Evolutionary conservation across 306 rosid genomes (phyloP).

Genomic region (Hylodesmum podocarpum): DNA sequence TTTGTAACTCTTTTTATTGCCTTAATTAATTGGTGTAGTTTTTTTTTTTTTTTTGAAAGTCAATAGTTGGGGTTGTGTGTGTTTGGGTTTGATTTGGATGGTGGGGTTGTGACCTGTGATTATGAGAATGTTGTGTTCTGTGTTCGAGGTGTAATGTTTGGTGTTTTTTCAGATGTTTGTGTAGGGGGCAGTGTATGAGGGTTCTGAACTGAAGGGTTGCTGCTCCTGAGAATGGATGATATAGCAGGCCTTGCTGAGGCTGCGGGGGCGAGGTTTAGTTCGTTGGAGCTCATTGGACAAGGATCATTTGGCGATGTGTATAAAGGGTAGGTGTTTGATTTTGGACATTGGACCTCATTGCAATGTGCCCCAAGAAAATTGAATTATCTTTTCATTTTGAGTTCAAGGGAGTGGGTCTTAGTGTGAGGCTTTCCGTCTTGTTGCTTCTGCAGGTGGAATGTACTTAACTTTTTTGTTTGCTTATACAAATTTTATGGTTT

Average conservation of each 20-base stretch:
- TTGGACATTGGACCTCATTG: not conserved
- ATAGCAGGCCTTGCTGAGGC: conserved; percentile 70
- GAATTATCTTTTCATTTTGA: conserved; percentile 1
- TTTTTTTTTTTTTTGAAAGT: conserved; percentile 25
- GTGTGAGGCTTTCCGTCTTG: not conserved
- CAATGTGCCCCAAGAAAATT: not conserved
- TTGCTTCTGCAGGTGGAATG: conserved; percentile 14
- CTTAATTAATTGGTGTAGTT: not conserved
- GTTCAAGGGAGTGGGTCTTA: not conserved
- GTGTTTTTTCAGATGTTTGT: conserved; percentile 28
- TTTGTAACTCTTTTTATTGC: not conserved
- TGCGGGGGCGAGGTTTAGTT: conserved; percentile 78
- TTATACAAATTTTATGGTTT: not conserved
- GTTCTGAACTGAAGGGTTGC: conserved; percentile 40
- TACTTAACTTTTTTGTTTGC: not conserved
- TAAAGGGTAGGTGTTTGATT: conserved; percentile 65
- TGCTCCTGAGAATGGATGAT: conserved; percentile 64
- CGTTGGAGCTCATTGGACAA: conserved; percentile 85
- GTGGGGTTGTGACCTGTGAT: not conserved
- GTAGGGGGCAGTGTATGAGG: conserved; percentile 35
- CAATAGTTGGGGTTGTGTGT: conserved; percentile 1
- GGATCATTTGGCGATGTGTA: conserved; percentile 95
- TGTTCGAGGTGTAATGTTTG: conserved; percentile 30
- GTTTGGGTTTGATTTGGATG: conserved; percentile 39
- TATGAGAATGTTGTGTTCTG: conserved; percentile 21